Percentiles rank a stretch among this genome's conserved stretches.
phyloP scores from a whole-genome alignment of 2,329 filamentous ascomycete species.

The Trichocomaceae sp. region DNA sequence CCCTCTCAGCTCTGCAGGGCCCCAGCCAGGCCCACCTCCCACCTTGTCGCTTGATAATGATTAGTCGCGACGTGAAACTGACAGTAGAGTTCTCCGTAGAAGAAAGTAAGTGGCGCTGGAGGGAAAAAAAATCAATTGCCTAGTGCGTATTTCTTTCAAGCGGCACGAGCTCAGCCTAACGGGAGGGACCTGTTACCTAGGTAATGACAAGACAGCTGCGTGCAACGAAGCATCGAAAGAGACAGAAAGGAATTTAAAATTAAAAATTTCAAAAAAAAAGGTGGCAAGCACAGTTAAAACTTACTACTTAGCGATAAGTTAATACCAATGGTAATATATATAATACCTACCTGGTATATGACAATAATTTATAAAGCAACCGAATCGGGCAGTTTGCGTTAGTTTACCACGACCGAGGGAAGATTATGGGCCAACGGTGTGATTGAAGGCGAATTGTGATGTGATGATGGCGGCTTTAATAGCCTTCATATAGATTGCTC shows the following conservation, averaged over 20 bases:
- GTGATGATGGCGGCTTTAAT: too few species aligned
- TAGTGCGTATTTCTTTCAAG: background rate
- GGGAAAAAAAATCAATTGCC: background rate
- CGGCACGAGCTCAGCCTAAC: background rate
- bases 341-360: background rate
- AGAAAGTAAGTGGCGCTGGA: background rate
- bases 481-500: too few species aligned
- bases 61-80: slow-evolving; percentile 4
- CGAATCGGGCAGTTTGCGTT: background rate
- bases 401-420: background rate
- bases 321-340: too few species aligned
- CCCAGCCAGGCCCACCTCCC: slow-evolving; percentile 3
- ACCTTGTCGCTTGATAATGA: background rate
- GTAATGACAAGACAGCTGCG: too few species aligned
- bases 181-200: too few species aligned
- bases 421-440: too few species aligned
- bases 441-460: too few species aligned
- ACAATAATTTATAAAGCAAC: background rate
- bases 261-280: background rate
- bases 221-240: too few species aligned
- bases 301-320: background rate
- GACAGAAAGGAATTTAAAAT: too few species aligned
- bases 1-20: slow-evolving; percentile 5
- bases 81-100: background rate
- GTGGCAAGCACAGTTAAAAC: too few species aligned